These are phyloP conservation scores for Cicer yamashitae DNA, from an alignment of 306 rosid genomes.

Conservation along the genomic window DNA sequence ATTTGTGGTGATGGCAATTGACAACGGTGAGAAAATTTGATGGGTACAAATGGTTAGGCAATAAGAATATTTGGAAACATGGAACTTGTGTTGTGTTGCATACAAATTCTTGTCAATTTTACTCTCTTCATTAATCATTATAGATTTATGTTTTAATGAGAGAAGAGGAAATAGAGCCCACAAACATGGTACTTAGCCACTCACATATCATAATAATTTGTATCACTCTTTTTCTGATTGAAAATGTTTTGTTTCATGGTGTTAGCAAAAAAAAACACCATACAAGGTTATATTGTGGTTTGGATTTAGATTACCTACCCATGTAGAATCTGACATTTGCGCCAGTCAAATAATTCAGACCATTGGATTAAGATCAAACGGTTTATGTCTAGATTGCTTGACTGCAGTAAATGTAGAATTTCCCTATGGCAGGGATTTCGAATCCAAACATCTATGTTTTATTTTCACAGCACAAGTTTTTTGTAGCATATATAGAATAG, in stretches of 20 bases:
- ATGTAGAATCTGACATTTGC: background rate
- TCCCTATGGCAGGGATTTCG: background rate
- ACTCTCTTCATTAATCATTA: constrained; percentile 1
- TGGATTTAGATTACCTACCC: background rate
- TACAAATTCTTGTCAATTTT: background rate
- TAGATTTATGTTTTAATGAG: constrained; percentile 2
- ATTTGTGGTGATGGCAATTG: constrained; percentile 2
- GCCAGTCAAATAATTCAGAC: background rate
- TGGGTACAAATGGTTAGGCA: constrained; percentile 6
- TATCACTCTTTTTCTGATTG: constrained; percentile 14
- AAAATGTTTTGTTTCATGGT: constrained; percentile 22
- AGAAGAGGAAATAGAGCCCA: background rate
- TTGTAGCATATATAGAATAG: constrained; percentile 22
- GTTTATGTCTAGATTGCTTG: background rate
- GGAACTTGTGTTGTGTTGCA: constrained; percentile 23
- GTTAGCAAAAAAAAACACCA: background rate
- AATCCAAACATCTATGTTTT: background rate
- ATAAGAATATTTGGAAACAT: background rate
- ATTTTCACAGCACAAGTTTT: background rate
- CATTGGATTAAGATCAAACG: background rate
- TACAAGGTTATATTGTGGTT: constrained; percentile 13
- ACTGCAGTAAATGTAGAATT: background rate
- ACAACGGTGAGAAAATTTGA: background rate
- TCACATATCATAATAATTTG: background rate
- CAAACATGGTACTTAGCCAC: background rate